Percentiles rank a stretch among this genome's conserved stretches.
These are phyloP conservation scores for Stachybotrys echinatus DNA, from an alignment of 2,329 filamentous ascomycete species.

Conservation along the genomic window DNA sequence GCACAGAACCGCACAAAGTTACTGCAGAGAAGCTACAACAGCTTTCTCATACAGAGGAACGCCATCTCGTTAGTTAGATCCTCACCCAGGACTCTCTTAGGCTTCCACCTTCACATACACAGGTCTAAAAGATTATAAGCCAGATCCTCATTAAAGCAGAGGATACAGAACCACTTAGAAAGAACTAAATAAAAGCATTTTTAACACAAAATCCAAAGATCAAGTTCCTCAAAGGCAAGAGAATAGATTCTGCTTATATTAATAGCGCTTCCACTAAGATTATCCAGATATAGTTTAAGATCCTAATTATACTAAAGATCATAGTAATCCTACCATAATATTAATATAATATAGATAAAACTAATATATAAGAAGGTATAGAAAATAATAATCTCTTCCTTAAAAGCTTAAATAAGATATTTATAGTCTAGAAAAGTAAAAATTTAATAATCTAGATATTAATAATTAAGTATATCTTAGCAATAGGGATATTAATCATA, in stretches of 20 bases:
- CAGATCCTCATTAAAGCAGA: slow-evolving; percentile 3
- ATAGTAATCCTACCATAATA: neutral
- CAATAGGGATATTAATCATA: slow-evolving; percentile 3
- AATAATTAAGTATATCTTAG: slow-evolving; percentile 13
- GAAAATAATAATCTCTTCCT: slow-evolving; percentile 5
- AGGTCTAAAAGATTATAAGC: slow-evolving; percentile 2
- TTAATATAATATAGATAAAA: slow-evolving; percentile 8
- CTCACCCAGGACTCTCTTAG: neutral
- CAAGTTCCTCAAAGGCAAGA: slow-evolving; percentile 3
- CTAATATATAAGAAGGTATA: slow-evolving; percentile 4
- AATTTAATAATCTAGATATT: slow-evolving; percentile 9
- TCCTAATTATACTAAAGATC: neutral
- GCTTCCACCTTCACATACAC: slow-evolving; percentile 3
- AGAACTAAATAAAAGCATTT: slow-evolving; percentile 6
- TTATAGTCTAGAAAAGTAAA: slow-evolving; percentile 4
- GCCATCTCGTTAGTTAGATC: slow-evolving; percentile 5
- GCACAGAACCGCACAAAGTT: neutral
- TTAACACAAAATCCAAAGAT: slow-evolving; percentile 4
- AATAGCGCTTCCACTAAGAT: neutral
- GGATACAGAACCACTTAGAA: slow-evolving; percentile 4
- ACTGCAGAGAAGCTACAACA: neutral
- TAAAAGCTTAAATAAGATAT: slow-evolving; percentile 1
- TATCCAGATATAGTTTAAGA: neutral
- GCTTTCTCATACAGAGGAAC: slow-evolving; percentile 1
- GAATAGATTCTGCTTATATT: neutral